Evolutionary conservation across 1,139 yeast species (phyloP).

Genomic region (Blastobotrys apis): DNA sequence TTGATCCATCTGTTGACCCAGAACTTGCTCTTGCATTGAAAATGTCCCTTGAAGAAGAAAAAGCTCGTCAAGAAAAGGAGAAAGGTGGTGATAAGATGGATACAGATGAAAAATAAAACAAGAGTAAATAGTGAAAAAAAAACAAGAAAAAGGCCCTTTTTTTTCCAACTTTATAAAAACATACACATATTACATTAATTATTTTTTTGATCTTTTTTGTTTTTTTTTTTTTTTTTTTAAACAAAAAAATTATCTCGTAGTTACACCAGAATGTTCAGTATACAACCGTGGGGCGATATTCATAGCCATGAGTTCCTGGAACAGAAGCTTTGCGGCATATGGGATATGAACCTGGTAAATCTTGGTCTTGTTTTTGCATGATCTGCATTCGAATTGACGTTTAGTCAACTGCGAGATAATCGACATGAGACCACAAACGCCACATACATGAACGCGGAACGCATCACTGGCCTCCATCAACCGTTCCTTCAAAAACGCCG

Average conservation of each 20-base stretch:
- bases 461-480: conserved; percentile 99
- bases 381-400: conserved; percentile 96
- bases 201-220: too few species aligned
- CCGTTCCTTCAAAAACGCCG: conserved; percentile 94
- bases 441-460: conserved; percentile 96
- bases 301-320: conserved; percentile 99
- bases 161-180: neutral
- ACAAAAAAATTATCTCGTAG: neutral
- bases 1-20: conserved; percentile 93
- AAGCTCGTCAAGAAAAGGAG: conserved; percentile 64
- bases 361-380: conserved; percentile 97
- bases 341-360: conserved; percentile 97
- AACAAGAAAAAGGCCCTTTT: neutral
- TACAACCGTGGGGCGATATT: conserved; percentile 57
- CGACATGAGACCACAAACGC: conserved; percentile 95
- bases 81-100: conserved; percentile 28
- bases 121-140: neutral
- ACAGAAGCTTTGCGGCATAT: conserved; percentile 91
- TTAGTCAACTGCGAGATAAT: conserved; percentile 96
- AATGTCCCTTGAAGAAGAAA: conserved; percentile 78
- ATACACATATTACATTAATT: too few species aligned
- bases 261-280: conserved; percentile 38
- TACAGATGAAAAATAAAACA: conserved; percentile 13
- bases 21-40: conserved; percentile 93
- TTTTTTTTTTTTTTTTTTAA: neutral